A percentile compares a stretch with the other conserved stretches of the same genome.
Evolutionary conservation across 2,329 filamentous ascomycete species (phyloP).

Genomic region (Capronia coronata): DNA sequence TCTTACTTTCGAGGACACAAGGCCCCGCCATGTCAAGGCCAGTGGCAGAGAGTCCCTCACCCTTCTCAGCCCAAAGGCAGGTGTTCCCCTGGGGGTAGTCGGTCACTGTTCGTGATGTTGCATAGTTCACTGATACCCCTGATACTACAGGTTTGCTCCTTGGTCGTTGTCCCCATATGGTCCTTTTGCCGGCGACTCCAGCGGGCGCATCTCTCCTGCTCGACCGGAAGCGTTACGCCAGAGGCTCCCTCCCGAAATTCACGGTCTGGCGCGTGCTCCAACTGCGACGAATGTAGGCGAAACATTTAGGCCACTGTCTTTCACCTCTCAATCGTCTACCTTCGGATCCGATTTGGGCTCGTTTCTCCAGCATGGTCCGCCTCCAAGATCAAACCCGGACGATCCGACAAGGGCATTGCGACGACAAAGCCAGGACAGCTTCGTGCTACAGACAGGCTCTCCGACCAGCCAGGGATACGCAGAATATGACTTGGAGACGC

Average conservation of each 20-base stretch:
- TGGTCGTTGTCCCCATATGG: conserved; percentile 20
- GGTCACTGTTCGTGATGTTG: background rate
- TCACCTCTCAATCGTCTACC: conserved; percentile 17
- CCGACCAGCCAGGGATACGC: conserved; percentile 25
- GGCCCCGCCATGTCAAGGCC: conserved; percentile 12
- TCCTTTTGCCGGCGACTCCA: conserved; percentile 20
- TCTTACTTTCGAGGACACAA: conserved; percentile 10
- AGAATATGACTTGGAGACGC: conserved; percentile 26
- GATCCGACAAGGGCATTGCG: conserved; percentile 18
- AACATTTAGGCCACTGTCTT: conserved; percentile 20
- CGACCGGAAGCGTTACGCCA: conserved; percentile 19
- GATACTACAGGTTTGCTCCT: conserved; percentile 12
- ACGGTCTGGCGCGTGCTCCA: conserved; percentile 14
- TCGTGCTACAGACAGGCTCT: conserved; percentile 23
- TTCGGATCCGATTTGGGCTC: conserved; percentile 18
- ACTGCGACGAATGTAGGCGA: conserved; percentile 16
- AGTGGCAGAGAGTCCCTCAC: conserved; percentile 10
- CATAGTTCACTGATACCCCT: conserved; percentile 4
- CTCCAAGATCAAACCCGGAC: conserved; percentile 22
- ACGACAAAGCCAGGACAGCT: conserved; percentile 28
- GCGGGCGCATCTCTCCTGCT: conserved; percentile 22
- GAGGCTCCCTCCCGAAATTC: conserved; percentile 21
- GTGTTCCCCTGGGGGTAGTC: background rate
- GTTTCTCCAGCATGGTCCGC: conserved; percentile 14
- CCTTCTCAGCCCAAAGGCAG: conserved; percentile 16